phyloP scores from a whole-genome alignment of 2,329 filamentous ascomycete genomes.

The Sclerotinia minor region DNA sequence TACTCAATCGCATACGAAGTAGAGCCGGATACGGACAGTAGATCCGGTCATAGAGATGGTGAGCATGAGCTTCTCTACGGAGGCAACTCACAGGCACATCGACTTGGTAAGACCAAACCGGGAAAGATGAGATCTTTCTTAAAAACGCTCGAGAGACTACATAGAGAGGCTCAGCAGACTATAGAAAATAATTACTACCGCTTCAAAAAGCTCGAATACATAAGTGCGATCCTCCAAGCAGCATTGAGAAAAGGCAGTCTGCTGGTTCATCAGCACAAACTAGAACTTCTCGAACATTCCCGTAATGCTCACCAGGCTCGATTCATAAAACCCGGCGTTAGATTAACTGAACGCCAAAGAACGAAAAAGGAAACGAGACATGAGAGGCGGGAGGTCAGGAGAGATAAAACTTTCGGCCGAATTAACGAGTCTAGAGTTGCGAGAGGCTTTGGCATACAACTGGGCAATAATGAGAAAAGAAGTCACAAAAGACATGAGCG shows the following conservation, averaged over 20 bases:
- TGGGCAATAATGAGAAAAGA: constrained; percentile 1
- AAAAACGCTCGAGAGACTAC: not conserved
- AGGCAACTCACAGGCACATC: constrained; percentile 4
- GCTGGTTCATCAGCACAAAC: not conserved
- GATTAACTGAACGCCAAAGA: not conserved
- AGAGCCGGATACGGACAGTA: not conserved
- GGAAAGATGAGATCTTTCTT: not conserved
- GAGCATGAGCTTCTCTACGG: not conserved
- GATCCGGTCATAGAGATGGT: not conserved
- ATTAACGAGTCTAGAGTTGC: not conserved
- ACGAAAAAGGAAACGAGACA: not conserved
- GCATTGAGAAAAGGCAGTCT: not conserved
- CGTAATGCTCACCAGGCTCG: not conserved
- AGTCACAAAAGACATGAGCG: not conserved
- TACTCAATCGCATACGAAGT: not conserved
- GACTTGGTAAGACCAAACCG: not conserved
- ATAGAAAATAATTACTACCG: not conserved
- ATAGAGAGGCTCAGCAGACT: not conserved
- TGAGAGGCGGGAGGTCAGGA: not conserved
- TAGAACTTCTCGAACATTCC: not conserved
- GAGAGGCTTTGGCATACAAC: not conserved
- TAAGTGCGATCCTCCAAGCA: not conserved
- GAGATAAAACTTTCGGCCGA: not conserved
- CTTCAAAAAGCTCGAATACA: not conserved
- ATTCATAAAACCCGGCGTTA: not conserved